Base-by-base conservation (phyloP, 164 flowering plant genomes). In the Tinospora cordifolia region DNA sequence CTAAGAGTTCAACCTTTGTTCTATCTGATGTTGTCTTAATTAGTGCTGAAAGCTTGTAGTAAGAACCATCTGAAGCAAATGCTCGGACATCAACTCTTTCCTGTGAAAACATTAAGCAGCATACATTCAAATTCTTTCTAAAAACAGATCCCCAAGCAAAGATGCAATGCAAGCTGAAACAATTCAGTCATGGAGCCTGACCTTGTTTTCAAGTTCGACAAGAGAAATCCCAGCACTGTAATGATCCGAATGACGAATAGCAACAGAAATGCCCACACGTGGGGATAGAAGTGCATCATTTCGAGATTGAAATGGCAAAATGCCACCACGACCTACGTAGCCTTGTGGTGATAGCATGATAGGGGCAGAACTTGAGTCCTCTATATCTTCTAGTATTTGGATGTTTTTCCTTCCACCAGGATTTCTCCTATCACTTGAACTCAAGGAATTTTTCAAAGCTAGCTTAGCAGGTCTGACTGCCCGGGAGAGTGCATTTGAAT, bases 311-410 rank as follows among this genome's bases (percentile, higher is more conserved):
- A 88, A 90, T 62, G 82, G 67, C 69, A 73, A 66, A 74, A 79
- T 79, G 24, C 86, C 88, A 67, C 90, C 82, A 24, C 88, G 89
- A 25, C 87, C 87, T 13, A 78, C 77, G 81, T 89, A 85, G 41
- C 92, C 94, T 81, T 86, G 91, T 34, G 96, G 98, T 78, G 99
- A 95, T 73, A 95, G 83, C 99, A 95, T 95, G 79, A 90, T 81
- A 19, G 97, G 92, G 19, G 67, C 71, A 25, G 89, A 85, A 79
- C 86, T 82, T 14, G 79, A 78, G 63, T 92, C 98, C 77, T 91
- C 97, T 78, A 95, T 86, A 15, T 74, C 83, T 79, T 95, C 98
- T 72, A 95, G 79, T 46, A 90, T 83, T 83, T 85, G 98, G 74
- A 83, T 69, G 63, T 87, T 90, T 80, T 82, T 92, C 79, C 81